Percentiles rank a stretch among this genome's conserved stretches.
Conservation (phyloP, 2,329 filamentous ascomycete species). For the Ceratocystis cubensis region DNA sequence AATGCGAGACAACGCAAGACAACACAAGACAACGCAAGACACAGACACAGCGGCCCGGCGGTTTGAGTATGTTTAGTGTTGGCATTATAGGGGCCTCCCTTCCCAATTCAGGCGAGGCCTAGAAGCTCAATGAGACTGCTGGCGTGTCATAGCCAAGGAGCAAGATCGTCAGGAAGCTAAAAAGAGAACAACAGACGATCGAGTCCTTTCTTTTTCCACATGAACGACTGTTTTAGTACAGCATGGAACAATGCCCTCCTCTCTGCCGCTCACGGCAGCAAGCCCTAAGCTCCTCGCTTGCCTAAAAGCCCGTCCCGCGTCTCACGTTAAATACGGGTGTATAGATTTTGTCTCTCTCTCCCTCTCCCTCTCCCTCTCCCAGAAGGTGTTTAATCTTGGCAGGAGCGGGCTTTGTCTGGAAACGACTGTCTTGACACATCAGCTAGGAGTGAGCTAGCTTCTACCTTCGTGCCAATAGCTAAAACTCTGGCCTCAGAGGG, state of each 20-base stretch:
- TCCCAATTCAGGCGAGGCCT: not conserved
- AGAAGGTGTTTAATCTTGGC: too few species aligned
- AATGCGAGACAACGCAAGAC: too few species aligned
- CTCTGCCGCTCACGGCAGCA: not conserved
- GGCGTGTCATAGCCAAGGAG: not conserved
- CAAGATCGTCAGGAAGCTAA: not conserved
- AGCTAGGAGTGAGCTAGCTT: not conserved
- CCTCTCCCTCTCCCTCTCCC: too few species aligned
- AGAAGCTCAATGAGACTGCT: not conserved
- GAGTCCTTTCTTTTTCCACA: too few species aligned
- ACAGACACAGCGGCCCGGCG: too few species aligned
- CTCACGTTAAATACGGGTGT: not conserved
- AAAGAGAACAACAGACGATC: too few species aligned
- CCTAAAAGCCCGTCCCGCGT: not conserved
- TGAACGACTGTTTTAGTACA: not conserved
- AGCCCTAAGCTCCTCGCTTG: not conserved
- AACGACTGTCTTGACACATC: not conserved
- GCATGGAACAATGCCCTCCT: not conserved
- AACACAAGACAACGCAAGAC: too few species aligned
- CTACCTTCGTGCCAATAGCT: not conserved
- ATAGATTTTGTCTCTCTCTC: not conserved
- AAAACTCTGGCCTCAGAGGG: not conserved
- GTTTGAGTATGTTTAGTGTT: too few species aligned
- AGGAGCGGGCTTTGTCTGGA: not conserved
- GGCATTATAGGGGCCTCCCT: too few species aligned